Evolutionary conservation across 352 stramenopile genomes (phyloP), one percentile per base, ranked within the genome.

Genomic region (Phytophthora sansomeana): DNA sequence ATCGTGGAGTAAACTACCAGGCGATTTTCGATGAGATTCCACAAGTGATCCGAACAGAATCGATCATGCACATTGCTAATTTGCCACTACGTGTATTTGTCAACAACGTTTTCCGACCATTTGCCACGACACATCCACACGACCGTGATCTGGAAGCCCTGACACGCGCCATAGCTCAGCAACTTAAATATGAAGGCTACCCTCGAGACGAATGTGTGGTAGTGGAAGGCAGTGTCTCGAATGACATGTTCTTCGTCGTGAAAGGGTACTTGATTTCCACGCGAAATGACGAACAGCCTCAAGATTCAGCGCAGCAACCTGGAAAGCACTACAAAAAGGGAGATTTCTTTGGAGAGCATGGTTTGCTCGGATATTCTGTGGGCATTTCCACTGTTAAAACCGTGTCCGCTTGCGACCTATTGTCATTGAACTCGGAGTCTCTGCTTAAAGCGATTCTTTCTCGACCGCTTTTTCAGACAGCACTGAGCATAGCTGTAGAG

Each of bases 221-320:
- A 10, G 59, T 82, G 24, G 82, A 93, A 69, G 84, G 84, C 1
- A 87, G 70, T n/a, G 84, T 91, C 46, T 70, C 78, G 3, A 87
- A 84, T 35, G 73, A 80, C 24, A 89, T 91, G 80, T 93, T 85
- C 64, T 91, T 93, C 44, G 80, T 93, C 24, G 72, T 89, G 6
- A 80, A 84, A 42, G 84, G 84, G 0, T 28, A 80, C 19, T 62
- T 93, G 0, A 50, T 84, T 0, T 63, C 72, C 6, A 67, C 49
- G 16, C 75, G 58, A 0, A 66, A 7, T 16, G 65, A 28, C 29
- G 57, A 67, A 5, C 41, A 52, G 33, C 30, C 30, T 14, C 47
- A 35, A 29, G 4, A 6, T 47, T 17, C 21, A 6, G 3, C n/a
- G 13, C 55, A 47, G 39, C 26, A 43, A 29, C 21, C 64, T 0